phyloP scores from a whole-genome alignment of 225 moss, liverwort and hornwort species.

The Marchantia paleacea region DNA sequence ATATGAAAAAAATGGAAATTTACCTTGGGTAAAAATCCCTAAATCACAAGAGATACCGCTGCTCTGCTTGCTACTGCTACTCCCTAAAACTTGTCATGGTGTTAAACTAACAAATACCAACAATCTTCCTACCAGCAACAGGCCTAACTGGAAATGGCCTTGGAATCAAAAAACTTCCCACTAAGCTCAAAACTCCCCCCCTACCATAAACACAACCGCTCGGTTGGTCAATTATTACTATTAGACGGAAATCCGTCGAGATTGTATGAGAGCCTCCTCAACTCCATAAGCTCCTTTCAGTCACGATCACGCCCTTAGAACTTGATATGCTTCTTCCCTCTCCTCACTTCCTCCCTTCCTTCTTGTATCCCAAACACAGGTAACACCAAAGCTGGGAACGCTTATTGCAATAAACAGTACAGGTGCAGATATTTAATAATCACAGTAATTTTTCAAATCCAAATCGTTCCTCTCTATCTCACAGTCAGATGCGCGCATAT shows the following conservation, averaged over 20 bases:
- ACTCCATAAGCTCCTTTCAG: conserved; percentile 6
- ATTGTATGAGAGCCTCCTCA: not conserved
- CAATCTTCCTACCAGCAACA: not conserved
- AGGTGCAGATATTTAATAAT: not conserved
- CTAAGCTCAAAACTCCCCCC: not conserved
- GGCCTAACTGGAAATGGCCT: not conserved
- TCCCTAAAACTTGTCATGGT: conserved; percentile 93
- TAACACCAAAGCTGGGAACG: not conserved
- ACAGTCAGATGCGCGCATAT: not conserved
- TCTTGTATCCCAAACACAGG: not conserved
- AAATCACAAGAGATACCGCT: too few relatives aligned
- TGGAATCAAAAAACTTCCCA: not conserved
- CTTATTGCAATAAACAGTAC: not conserved
- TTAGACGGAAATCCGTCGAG: not conserved
- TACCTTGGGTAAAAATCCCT: too few relatives aligned
- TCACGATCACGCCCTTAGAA: not conserved
- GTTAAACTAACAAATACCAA: not conserved
- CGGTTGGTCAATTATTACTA: not conserved
- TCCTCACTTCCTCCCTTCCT: not conserved
- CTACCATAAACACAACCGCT: not conserved
- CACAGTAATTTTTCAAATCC: not conserved
- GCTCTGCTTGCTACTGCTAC: too few relatives aligned
- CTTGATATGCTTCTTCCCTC: not conserved
- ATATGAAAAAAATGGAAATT: too few relatives aligned
- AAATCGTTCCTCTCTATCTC: not conserved